Conservation (phyloP, 176 grass and related monocot species). For the Oryza glaberrima region DNA sequence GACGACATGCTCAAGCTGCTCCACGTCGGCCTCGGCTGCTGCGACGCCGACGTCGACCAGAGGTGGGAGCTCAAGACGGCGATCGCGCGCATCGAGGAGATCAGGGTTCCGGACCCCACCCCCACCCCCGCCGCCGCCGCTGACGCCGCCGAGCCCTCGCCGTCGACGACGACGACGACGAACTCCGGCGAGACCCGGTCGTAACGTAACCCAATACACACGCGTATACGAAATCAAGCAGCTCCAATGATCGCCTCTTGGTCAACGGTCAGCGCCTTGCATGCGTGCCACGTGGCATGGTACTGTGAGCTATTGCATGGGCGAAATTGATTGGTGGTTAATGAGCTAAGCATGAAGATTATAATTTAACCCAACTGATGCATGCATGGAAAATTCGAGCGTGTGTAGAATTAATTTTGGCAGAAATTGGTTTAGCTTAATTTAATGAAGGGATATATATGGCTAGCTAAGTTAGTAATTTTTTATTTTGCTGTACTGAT, state of each 20-base stretch:
- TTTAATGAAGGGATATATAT: not conserved
- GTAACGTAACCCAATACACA: not conserved
- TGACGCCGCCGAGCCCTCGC: not conserved
- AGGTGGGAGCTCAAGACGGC: slow-evolving; percentile 70
- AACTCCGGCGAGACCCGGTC: slow-evolving; percentile 8
- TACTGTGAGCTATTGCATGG: not conserved
- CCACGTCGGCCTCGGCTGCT: slow-evolving; percentile 64
- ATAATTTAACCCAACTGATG: not conserved
- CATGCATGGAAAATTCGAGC: not conserved
- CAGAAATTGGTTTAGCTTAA: slow-evolving; percentile 46
- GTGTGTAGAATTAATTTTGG: not conserved
- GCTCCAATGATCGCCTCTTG: not conserved
- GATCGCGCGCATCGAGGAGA: slow-evolving; percentile 72
- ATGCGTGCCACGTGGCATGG: slow-evolving; percentile 3
- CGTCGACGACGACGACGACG: not conserved
- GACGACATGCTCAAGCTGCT: slow-evolving; percentile 66
- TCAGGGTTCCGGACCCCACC: slow-evolving; percentile 40
- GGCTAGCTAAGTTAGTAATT: slow-evolving; percentile 12
- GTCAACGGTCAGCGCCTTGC: slow-evolving; percentile 22
- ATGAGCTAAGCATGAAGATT: not conserved
- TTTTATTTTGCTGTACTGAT: not conserved
- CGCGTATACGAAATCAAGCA: not conserved
- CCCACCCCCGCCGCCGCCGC: not conserved
- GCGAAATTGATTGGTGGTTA: not conserved
- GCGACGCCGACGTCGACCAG: slow-evolving; percentile 68